A percentile compares a stretch with the other conserved stretches of the same genome.
These are phyloP conservation scores for Asterophora lycoperdoides DNA, from an alignment of 768 basidiomycete species.

Conservation along the genomic window DNA sequence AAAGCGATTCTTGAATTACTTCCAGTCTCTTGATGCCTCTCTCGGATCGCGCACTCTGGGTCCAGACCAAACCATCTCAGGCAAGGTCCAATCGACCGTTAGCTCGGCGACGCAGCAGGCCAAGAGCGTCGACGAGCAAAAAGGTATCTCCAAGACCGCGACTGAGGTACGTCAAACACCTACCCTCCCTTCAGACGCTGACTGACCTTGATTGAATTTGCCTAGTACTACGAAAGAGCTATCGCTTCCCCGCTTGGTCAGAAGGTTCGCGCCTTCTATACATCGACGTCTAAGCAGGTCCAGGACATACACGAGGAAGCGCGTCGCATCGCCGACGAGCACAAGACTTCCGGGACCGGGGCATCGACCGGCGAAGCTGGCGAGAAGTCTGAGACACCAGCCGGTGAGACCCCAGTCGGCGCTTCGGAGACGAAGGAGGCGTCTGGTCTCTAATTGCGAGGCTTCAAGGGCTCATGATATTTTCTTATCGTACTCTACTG, in stretches of 20 bases:
- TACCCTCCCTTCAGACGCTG: neutral
- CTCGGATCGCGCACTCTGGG: slow-evolving; percentile 72
- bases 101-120: slow-evolving; percentile 65
- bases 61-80: slow-evolving; percentile 75
- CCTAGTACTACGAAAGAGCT: slow-evolving; percentile 74
- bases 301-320: slow-evolving; percentile 94
- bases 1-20: slow-evolving; percentile 73
- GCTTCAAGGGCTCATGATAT: neutral
- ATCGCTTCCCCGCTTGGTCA: slow-evolving; percentile 73
- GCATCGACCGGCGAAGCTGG: neutral
- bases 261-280: slow-evolving; percentile 81
- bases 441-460: neutral
- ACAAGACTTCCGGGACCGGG: slow-evolving; percentile 34
- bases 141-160: slow-evolving; percentile 67
- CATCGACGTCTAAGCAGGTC: slow-evolving; percentile 82
- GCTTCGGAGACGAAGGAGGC: neutral
- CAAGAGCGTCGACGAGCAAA: slow-evolving; percentile 75
- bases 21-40: slow-evolving; percentile 65
- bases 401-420: too few relatives aligned
- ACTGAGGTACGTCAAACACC: slow-evolving; percentile 47
- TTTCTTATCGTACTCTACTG: neutral
- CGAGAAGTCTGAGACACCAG: neutral
- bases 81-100: slow-evolving; percentile 63
- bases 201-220: slow-evolving; percentile 7
- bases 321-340: slow-evolving; percentile 63